These are phyloP conservation scores for Hypoxylon lienhwacheense DNA, from an alignment of 495 filamentous ascomycete genomes.

Conservation along the genomic window DNA sequence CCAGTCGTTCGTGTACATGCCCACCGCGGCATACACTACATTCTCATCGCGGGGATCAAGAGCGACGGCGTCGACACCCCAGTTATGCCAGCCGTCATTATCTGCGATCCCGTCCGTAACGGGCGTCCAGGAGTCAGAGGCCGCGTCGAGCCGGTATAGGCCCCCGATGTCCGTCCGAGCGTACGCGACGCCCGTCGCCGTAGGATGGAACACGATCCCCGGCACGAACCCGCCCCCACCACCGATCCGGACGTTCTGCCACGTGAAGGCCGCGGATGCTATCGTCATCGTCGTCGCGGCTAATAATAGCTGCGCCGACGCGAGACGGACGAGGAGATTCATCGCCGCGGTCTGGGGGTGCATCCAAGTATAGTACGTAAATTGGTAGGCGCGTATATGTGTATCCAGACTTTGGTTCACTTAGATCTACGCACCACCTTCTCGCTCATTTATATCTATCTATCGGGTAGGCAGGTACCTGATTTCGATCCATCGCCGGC, in stretches of 20 bases:
- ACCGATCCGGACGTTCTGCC: slow-evolving; percentile 53
- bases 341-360: slow-evolving; percentile 28
- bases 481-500: no score
- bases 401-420: no score
- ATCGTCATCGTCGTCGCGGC: slow-evolving; percentile 18
- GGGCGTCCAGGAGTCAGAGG: slow-evolving; percentile 59
- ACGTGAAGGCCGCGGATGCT: slow-evolving; percentile 49
- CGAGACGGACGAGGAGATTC: slow-evolving; percentile 38
- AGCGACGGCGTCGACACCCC: slow-evolving; percentile 62
- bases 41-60: slow-evolving; percentile 57
- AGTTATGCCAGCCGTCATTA: slow-evolving; percentile 56
- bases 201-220: slow-evolving; percentile 62
- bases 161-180: slow-evolving; percentile 66
- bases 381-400: not conserved
- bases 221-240: slow-evolving; percentile 65
- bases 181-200: slow-evolving; percentile 59
- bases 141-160: slow-evolving; percentile 56
- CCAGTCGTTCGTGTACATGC: slow-evolving; percentile 62
- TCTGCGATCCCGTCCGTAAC: slow-evolving; percentile 56
- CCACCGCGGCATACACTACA: slow-evolving; percentile 59
- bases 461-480: no score
- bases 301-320: slow-evolving; percentile 41
- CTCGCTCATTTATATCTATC: no score
- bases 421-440: no score
- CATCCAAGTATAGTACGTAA: not conserved